phyloP scores from a whole-genome alignment of 1,139 yeast species.

The Tardiomyces depauwii region DNA sequence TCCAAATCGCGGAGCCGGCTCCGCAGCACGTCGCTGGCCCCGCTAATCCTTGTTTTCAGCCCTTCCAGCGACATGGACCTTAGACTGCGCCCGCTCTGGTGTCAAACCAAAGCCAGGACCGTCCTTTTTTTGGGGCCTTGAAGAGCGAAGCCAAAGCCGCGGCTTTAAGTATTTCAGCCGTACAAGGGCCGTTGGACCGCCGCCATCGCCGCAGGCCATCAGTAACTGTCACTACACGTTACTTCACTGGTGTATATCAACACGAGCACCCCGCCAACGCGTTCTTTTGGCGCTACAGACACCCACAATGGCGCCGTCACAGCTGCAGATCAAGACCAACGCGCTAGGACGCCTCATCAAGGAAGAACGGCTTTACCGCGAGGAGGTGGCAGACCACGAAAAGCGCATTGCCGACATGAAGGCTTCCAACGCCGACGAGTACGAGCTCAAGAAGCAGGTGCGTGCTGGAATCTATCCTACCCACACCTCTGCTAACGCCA shows the following conservation, averaged over 20 bases:
- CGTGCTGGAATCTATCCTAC: too few relatives aligned
- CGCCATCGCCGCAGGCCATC: neutral
- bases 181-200: neutral
- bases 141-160: neutral
- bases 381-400: constrained; percentile 55
- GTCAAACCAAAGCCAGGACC: too few relatives aligned
- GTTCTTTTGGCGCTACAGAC: too few relatives aligned
- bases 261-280: neutral
- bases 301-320: constrained; percentile 58
- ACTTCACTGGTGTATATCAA: neutral
- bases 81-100: too few relatives aligned
- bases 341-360: constrained; percentile 67
- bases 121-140: too few relatives aligned
- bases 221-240: neutral
- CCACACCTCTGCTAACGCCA: neutral
- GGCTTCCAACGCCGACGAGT: constrained; percentile 43
- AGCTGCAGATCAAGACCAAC: constrained; percentile 60
- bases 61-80: neutral
- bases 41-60: neutral
- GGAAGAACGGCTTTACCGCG: constrained; percentile 54
- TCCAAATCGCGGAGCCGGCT: neutral
- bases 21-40: neutral
- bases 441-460: constrained; percentile 55
- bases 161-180: neutral
- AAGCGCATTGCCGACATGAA: constrained; percentile 31